A percentile compares a stretch with the other conserved stretches of the same genome.
Evolutionary conservation across 148 eudicot species (phyloP).

Genomic region (Linanthus parryae): DNA sequence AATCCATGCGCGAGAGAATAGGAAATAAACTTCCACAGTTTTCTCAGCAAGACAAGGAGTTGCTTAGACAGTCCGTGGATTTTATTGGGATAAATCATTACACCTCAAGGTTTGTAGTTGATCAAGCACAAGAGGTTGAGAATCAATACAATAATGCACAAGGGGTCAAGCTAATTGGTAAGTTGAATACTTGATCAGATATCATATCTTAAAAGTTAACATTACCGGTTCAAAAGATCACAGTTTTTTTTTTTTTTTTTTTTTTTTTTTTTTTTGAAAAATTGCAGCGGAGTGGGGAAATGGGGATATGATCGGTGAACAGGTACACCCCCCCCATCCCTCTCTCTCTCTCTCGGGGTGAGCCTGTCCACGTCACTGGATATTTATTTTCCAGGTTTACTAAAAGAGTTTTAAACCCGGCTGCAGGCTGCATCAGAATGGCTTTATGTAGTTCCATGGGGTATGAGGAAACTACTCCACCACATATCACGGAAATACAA

Average conservation of each 20-base stretch:
- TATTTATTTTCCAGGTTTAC: not conserved
- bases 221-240: too few species aligned
- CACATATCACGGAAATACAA: constrained; percentile 52
- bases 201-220: not conserved
- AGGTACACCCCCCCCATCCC: constrained; percentile 29
- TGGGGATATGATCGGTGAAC: constrained; percentile 66
- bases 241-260: not conserved
- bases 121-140: constrained; percentile 30
- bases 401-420: constrained; percentile 9
- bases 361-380: too few species aligned
- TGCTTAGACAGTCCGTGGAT: constrained; percentile 54
- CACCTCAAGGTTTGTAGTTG: constrained; percentile 61
- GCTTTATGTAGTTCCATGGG: constrained; percentile 93
- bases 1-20: constrained; percentile 57
- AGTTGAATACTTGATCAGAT: constrained; percentile 1
- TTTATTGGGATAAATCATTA: constrained; percentile 78
- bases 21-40: constrained; percentile 64
- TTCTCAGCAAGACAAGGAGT: constrained; percentile 44
- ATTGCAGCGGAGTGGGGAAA: constrained; percentile 71
- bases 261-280: constrained; percentile 18
- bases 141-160: constrained; percentile 47
- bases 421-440: constrained; percentile 83
- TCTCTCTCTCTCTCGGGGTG: not conserved
- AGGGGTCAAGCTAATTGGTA: constrained; percentile 64
- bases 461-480: constrained; percentile 50